Base-by-base conservation (phyloP, 2,329 filamentous ascomycete genomes). In the Metarhizium sp. region DNA sequence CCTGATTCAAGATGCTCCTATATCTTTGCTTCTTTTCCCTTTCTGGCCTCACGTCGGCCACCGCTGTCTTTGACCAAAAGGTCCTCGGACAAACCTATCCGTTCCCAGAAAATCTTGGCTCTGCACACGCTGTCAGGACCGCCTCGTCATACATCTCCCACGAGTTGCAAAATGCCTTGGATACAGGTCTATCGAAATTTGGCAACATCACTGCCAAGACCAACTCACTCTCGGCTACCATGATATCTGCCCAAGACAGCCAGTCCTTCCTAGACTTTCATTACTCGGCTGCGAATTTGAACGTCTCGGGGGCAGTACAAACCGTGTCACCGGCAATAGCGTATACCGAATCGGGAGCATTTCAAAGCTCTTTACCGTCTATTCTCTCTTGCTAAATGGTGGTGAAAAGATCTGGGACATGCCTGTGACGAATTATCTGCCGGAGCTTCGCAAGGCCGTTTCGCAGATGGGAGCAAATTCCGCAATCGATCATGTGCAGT, bases 381-480 rank as follows among this genome's bases (percentile, higher is more conserved):
- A 67, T 51, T 53, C 62, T 1, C 53, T 66, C 10, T 56, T 68
- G 34, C 52, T 59, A 2, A 57, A 60, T 8, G 58, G 59, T 4
- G 65, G 64, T 0, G 52, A 60, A 16, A 48, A 49, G 2, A 57
- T 61, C n/a, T 62, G 63, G 56, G 57, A 61, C 32, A 55, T 62
- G n/a, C 62, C 64, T 1, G 59, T 68, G 10, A 65, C 64, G 20
- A 56, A 63, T 46, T 58, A 60, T 58, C 2, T 68, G 2, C 64
- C 66, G 0, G 66, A 67, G 36, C 59, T 53, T 45, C 36, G 51
- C 47, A 18, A 55, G 34, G 52, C 52, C 50, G 32, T 40, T 30
- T 18, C 42, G 6, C 42, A 45, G 42, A 14, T 1, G 2, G 42
- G n/a, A 6, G n/a, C 10, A 2, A 14, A 11, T 16, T 30, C 25